Percentiles rank a stretch among this genome's conserved stretches.
Evolutionary conservation across 257 asterid genomes (phyloP).

Genomic region (Leonotis leonurus): DNA sequence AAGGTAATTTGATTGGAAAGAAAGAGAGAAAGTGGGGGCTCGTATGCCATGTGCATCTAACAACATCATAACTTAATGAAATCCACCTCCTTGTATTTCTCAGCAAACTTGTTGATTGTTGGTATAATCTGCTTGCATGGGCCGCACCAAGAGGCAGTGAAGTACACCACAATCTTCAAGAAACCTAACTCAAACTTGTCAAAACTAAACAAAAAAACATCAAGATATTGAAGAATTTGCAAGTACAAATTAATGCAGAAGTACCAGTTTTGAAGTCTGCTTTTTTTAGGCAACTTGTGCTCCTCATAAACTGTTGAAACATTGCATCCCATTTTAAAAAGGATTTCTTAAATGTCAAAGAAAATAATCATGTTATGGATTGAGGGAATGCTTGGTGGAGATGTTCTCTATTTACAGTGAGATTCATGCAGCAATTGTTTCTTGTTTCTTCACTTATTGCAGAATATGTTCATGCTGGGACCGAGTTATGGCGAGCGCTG

Average conservation of each 20-base stretch:
- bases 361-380: neutral
- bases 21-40: too few relatives aligned
- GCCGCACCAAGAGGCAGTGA: constrained; percentile 76
- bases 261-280: constrained; percentile 54
- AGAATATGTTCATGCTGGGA: constrained; percentile 52
- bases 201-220: too few relatives aligned
- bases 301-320: constrained; percentile 27
- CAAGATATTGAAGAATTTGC: neutral
- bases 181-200: neutral
- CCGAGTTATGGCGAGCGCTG: too few relatives aligned
- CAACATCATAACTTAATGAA: constrained; percentile 67
- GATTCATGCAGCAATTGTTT: neutral
- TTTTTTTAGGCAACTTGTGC: constrained; percentile 8
- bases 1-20: neutral
- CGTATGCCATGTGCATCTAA: too few relatives aligned
- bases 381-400: constrained; percentile 1
- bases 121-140: constrained; percentile 55
- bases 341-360: neutral
- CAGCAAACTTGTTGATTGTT: constrained; percentile 42
- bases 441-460: too few relatives aligned
- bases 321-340: constrained; percentile 33
- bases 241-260: too few relatives aligned
- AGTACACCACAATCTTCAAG: constrained; percentile 53
- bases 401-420: constrained; percentile 18
- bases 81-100: constrained; percentile 44